phyloP scores from a whole-genome alignment of 1,284 basidiomycete genomes.

The Coniophora puteana region DNA sequence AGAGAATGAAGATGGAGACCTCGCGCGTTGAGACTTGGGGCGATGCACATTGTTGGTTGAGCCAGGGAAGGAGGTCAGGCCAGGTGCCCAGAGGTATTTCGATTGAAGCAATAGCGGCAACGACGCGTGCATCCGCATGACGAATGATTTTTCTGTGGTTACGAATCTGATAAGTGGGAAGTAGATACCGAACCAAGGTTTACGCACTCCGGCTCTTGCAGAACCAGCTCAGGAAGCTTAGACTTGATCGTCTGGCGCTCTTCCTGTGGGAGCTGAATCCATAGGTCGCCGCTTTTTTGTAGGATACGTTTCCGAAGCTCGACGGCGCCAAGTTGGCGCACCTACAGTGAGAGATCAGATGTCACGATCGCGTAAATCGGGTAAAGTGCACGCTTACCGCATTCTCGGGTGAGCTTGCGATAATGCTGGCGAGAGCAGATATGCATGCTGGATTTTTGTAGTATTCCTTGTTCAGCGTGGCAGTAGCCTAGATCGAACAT shows the following conservation, averaged over 20 bases:
- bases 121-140: constrained; percentile 87
- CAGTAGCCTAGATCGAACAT: constrained; percentile 68
- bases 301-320: constrained; percentile 93
- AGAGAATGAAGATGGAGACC: constrained; percentile 90
- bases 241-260: constrained; percentile 85
- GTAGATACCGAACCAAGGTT: not conserved
- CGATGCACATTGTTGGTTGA: constrained; percentile 79
- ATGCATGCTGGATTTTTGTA: constrained; percentile 92
- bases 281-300: constrained; percentile 79
- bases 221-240: constrained; percentile 77
- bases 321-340: constrained; percentile 97
- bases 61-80: constrained; percentile 87
- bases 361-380: not conserved
- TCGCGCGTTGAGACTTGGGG: constrained; percentile 77
- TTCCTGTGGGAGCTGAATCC: constrained; percentile 71
- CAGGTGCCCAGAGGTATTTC: constrained; percentile 85
- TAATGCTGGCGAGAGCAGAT: constrained; percentile 86
- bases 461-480: constrained; percentile 86
- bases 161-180: constrained; percentile 4
- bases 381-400: constrained; percentile 35
- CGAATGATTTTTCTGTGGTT: constrained; percentile 75
- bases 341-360: constrained; percentile 42
- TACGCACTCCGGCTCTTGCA: constrained; percentile 76
- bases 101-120: constrained; percentile 90
- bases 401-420: constrained; percentile 79